Conservation (phyloP, 345 rosid genomes). For the Melastoma malabathricum region DNA sequence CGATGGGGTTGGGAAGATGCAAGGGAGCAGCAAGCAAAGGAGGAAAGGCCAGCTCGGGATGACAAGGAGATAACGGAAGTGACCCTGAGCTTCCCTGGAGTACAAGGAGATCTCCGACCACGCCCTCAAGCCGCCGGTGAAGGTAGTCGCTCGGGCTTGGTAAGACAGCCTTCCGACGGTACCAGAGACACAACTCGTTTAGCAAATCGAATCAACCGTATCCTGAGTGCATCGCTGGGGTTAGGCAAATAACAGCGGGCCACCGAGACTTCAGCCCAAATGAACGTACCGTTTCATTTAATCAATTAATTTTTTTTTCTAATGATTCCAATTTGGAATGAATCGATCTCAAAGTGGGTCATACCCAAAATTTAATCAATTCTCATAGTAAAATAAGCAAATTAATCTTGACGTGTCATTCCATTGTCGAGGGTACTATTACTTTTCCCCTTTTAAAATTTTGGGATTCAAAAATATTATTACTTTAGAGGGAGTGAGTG, state of each 20-base stretch:
- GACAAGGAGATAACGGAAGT: constrained; percentile 74
- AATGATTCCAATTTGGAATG: too few relatives aligned
- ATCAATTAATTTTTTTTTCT: too few relatives aligned
- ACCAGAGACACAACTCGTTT: background rate
- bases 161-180: constrained; percentile 25
- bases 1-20: constrained; percentile 46
- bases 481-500: too few relatives aligned
- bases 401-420: constrained; percentile 37
- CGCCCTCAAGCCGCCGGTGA: constrained; percentile 60
- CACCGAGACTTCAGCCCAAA: too few relatives aligned
- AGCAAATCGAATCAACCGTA: constrained; percentile 2
- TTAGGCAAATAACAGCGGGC: too few relatives aligned
- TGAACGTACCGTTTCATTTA: too few relatives aligned
- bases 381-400: background rate
- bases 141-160: constrained; percentile 91
- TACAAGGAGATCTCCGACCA: constrained; percentile 47
- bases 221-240: background rate
- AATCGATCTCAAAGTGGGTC: too few relatives aligned
- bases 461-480: too few relatives aligned
- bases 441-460: too few relatives aligned
- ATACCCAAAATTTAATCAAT: too few relatives aligned
- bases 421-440: too few relatives aligned
- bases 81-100: constrained; percentile 53
- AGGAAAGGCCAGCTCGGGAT: constrained; percentile 73
- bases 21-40: constrained; percentile 49